Percentiles rank a stretch among this genome's conserved stretches.
These are phyloP conservation scores for Calonectria pteridis DNA, from an alignment of 2,329 filamentous ascomycete species.

Conservation along the genomic window DNA sequence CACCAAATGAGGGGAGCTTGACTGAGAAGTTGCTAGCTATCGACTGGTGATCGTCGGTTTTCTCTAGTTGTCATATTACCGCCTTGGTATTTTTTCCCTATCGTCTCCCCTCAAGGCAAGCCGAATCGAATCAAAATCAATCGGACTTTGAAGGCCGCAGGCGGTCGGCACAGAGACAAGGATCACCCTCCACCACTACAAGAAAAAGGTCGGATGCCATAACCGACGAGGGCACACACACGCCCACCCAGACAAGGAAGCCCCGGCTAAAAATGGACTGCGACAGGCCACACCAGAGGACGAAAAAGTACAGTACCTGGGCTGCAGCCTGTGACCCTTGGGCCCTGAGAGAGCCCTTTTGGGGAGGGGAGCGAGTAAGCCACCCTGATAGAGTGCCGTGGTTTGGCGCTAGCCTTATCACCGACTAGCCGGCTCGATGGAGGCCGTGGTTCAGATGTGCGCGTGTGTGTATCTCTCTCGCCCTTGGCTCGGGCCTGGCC, in stretches of 20 bases:
- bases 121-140: conserved; percentile 1
- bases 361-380: background rate
- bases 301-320: conserved; percentile 4
- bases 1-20: background rate
- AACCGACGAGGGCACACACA: conserved; percentile 14
- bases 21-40: background rate
- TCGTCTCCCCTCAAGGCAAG: background rate
- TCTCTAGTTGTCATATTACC: background rate
- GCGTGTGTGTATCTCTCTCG: background rate
- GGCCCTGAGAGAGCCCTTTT: background rate
- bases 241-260: conserved; percentile 9
- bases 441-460: background rate
- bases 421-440: conserved; percentile 12
- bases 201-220: conserved; percentile 16
- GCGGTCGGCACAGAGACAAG: background rate
- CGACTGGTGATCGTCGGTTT: background rate
- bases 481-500: background rate
- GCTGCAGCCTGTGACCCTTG: conserved; percentile 5
- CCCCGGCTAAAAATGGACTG: conserved; percentile 17
- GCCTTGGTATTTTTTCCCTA: conserved; percentile 2
- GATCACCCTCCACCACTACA: background rate
- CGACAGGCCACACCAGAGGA: background rate
- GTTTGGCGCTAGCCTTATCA: conserved; percentile 24
- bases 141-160: conserved; percentile 12
- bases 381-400: conserved; percentile 6